Evolutionary conservation across 2,329 filamentous ascomycete species (phyloP).

Genomic region (Xylaria sp.): DNA sequence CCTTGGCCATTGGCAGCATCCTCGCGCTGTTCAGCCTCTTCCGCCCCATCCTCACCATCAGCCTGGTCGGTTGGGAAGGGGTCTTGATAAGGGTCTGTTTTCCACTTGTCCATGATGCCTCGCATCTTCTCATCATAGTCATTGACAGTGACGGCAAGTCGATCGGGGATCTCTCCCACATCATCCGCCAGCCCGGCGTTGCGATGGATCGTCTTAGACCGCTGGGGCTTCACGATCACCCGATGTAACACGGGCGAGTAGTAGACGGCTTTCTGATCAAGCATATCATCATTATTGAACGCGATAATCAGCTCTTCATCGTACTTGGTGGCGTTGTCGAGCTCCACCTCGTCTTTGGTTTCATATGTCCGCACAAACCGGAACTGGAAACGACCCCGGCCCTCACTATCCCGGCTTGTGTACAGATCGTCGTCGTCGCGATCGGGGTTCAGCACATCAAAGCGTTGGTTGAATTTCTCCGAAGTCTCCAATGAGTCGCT

Average conservation of each 20-base stretch:
- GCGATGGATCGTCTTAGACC: conserved; percentile 70
- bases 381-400: conserved; percentile 66
- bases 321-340: conserved; percentile 69
- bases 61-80: conserved; percentile 47
- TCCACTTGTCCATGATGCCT: conserved; percentile 63
- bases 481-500: conserved; percentile 59
- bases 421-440: conserved; percentile 65
- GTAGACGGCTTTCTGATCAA: conserved; percentile 66
- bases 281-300: conserved; percentile 61
- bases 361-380: conserved; percentile 72
- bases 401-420: conserved; percentile 58
- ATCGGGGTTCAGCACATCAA: conserved; percentile 66
- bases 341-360: conserved; percentile 66
- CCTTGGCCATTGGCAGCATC: conserved; percentile 32
- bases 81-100: conserved; percentile 58
- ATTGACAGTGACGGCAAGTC: conserved; percentile 64
- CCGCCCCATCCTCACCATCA: conserved; percentile 42
- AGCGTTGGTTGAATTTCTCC: conserved; percentile 67
- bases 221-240: conserved; percentile 69
- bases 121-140: conserved; percentile 65
- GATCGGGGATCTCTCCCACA: conserved; percentile 63
- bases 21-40: conserved; percentile 39
- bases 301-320: conserved; percentile 71
- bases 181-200: conserved; percentile 59
- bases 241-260: conserved; percentile 76